Evolutionary conservation across 2,329 filamentous ascomycete species (phyloP), one percentile per base, ranked within the genome.

Genomic region (Aspergillus niger): DNA sequence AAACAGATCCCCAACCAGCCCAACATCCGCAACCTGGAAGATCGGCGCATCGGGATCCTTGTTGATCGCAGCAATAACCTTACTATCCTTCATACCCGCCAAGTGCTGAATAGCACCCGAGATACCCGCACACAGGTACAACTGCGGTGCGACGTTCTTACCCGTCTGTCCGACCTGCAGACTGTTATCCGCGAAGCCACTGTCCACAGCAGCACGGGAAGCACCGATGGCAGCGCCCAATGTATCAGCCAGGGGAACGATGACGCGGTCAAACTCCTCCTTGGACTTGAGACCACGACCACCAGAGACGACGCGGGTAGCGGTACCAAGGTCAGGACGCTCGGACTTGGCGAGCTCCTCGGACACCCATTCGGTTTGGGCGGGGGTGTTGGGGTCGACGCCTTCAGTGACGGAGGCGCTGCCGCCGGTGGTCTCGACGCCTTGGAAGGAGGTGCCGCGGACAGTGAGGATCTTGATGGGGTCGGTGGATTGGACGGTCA

Each of bases 61-160:
- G 84, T 99, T 99, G 74, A 99, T 98, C 13, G 92, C 92, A 22
- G 94, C 95, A 80, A 99, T 99, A 61, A 99, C 95, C 83, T 99
- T 99, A 83, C 92, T 97, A 75, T 99, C 95, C 85, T 99, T 99
- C 95, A 99, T 99, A 74, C 95, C 95, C 32, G 95, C 95, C 79
- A 99, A 79, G 83, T 99, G 95, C 81, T 99, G 95, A 69, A 99
- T 99, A 22, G 95, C 95, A 57, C 95, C 95, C 8, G 92, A 97
- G 70, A 99, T 98, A 73, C 95, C 95, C 11, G 94, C 93, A 57
- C 92, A 96, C 68, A 99, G 85, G 76, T 99, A 99, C 63, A 99
- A 82, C 78, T 99, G 89, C 61, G 95, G 95, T 50, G 95, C 95
- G 57, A 99, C 94, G 64, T 98, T 96, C 86, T 99, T 99, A 72